Percentiles rank a stretch among this genome's conserved stretches.
Conservation (phyloP, 2,329 filamentous ascomycete species). For the Colletotrichum eremochloae region DNA sequence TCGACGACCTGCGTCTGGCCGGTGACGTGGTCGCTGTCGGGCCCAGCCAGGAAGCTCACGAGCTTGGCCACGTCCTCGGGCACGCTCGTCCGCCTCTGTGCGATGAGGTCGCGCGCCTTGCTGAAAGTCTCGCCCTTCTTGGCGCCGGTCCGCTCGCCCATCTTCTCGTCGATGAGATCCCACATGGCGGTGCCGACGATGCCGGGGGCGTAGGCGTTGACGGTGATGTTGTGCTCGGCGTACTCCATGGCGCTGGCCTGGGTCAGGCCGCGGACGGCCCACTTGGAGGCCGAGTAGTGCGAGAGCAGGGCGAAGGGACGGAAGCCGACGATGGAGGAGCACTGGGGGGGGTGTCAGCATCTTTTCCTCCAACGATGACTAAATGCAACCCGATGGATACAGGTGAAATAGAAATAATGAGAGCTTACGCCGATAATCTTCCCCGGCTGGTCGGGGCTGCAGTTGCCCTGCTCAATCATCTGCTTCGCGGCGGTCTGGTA, state of each 20-base stretch:
- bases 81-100: slow-evolving; percentile 68
- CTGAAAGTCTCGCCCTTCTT: slow-evolving; percentile 62
- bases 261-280: slow-evolving; percentile 75
- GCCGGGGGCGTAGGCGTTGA: slow-evolving; percentile 76
- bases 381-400: too few species aligned
- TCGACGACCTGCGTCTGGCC: slow-evolving; percentile 75
- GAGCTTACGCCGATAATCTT: slow-evolving; percentile 60
- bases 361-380: too few species aligned
- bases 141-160: slow-evolving; percentile 58
- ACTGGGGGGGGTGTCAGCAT: neutral
- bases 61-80: slow-evolving; percentile 74
- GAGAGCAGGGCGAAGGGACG: slow-evolving; percentile 70
- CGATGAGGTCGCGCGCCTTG: slow-evolving; percentile 67
- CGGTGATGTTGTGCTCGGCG: slow-evolving; percentile 73
- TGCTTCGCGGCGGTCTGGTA: slow-evolving; percentile 73
- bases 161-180: slow-evolving; percentile 74
- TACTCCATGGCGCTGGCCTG: slow-evolving; percentile 74
- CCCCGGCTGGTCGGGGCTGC: slow-evolving; percentile 52
- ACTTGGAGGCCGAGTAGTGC: slow-evolving; percentile 76
- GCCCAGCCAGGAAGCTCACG: slow-evolving; percentile 72
- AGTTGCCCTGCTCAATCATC: slow-evolving; percentile 67
- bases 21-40: slow-evolving; percentile 74
- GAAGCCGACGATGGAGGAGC: slow-evolving; percentile 68
- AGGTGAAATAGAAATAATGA: neutral
- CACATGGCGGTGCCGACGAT: slow-evolving; percentile 78